phyloP scores from a whole-genome alignment of 371 early-diverging fungal genomes.

The Rhizopus arrhizus region DNA sequence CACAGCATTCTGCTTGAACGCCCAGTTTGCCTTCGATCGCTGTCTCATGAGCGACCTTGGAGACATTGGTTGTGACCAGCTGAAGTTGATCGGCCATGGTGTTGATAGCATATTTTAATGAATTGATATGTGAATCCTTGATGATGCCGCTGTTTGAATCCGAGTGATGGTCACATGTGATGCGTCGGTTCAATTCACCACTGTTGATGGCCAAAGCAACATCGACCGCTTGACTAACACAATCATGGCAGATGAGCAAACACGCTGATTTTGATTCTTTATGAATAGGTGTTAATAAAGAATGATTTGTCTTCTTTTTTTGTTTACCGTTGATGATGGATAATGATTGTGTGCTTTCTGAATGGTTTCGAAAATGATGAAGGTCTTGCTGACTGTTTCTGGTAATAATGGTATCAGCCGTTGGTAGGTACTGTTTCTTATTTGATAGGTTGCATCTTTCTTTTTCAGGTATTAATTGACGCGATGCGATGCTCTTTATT shows the following conservation, averaged over 20 bases:
- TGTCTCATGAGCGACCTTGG: constrained; percentile 61
- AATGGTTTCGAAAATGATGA: too few relatives aligned
- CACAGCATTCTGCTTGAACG: constrained; percentile 54
- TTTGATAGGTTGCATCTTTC: background rate
- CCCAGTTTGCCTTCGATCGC: constrained; percentile 70
- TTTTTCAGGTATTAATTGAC: background rate
- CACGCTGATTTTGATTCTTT: constrained; percentile 8
- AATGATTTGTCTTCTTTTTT: too few relatives aligned
- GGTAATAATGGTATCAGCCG: too few relatives aligned
- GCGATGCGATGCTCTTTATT: constrained; percentile 4
- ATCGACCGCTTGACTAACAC: constrained; percentile 47
- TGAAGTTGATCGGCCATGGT: constrained; percentile 66
- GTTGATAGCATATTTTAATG: constrained; percentile 64
- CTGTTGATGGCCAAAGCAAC: constrained; percentile 54
- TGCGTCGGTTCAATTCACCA: constrained; percentile 52
- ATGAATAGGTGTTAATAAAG: too few relatives aligned
- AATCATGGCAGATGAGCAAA: constrained; percentile 32
- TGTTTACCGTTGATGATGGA: too few relatives aligned
- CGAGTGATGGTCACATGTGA: constrained; percentile 43
- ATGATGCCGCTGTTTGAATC: constrained; percentile 13
- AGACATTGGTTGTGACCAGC: constrained; percentile 57
- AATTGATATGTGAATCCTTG: constrained; percentile 29
- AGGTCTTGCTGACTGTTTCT: too few relatives aligned
- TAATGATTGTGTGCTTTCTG: too few relatives aligned
- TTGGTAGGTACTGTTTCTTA: too few relatives aligned